Conservation (phyloP, 345 rosid genomes). For the Eucalyptus brandiana region DNA sequence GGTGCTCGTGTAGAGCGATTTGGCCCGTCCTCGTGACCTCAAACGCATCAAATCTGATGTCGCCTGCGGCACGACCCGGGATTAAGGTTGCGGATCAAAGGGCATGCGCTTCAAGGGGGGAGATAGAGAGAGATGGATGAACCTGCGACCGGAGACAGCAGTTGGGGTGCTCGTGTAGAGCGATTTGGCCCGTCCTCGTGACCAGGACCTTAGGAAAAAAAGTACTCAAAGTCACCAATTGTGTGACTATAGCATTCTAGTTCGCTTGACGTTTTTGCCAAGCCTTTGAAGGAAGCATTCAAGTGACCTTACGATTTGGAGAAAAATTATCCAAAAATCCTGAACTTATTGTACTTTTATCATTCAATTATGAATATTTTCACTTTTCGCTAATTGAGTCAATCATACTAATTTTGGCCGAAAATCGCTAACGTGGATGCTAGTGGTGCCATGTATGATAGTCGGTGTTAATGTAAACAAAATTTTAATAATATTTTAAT, state of each 20-base stretch:
- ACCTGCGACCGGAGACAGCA: background rate
- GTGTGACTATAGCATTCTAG: background rate
- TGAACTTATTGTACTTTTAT: no score
- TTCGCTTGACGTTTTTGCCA: background rate
- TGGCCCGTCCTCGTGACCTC: background rate
- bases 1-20: background rate
- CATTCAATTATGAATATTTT: no score
- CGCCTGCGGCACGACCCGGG: background rate
- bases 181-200: background rate
- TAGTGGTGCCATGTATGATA: accelerated
- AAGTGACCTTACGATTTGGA: background rate
- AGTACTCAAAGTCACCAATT: background rate
- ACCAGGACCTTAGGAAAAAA: background rate
- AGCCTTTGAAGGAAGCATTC: background rate
- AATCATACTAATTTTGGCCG: accelerated
- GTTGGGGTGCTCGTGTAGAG: background rate
- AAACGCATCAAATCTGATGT: background rate
- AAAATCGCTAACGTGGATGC: accelerated
- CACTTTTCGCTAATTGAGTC: no score
- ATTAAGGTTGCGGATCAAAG: background rate
- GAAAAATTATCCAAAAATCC: no score
- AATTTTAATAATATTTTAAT: no score
- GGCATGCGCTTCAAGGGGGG: accelerated
- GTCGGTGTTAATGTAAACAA: accelerated
- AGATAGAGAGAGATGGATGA: background rate